These are phyloP conservation scores for Herpotrichia juniperi DNA, from an alignment of 2,329 filamentous ascomycete genomes.

Conservation along the genomic window DNA sequence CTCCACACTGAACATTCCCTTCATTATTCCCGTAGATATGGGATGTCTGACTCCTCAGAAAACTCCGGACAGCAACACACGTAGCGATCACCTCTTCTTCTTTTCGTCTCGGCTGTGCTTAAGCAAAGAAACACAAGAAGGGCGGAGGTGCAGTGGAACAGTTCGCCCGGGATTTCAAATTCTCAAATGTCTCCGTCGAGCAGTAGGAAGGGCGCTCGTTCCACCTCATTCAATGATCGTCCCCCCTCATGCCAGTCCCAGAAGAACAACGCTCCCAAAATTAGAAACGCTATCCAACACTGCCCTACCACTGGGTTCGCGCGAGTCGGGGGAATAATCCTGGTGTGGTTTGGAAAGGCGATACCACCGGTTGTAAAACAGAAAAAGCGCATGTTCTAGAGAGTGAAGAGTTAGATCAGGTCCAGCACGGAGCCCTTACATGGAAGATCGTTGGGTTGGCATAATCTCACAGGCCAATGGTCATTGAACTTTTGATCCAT, in stretches of 20 bases:
- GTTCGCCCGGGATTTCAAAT: slow-evolving; percentile 1
- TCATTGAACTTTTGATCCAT: background rate
- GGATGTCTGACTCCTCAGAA: background rate
- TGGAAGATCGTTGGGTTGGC: background rate
- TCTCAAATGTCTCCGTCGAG: background rate
- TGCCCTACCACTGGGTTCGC: background rate
- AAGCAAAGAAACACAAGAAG: background rate
- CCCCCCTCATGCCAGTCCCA: too few relatives aligned
- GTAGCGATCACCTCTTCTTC: background rate
- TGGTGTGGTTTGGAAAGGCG: slow-evolving; percentile 2
- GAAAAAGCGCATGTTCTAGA: too few relatives aligned
- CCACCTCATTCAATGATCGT: background rate
- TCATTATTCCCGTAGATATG: background rate
- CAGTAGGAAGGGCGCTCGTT: background rate
- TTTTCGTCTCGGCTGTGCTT: background rate
- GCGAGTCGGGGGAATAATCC: background rate
- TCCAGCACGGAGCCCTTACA: too few relatives aligned
- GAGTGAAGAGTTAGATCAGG: too few relatives aligned
- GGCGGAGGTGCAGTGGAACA: too few relatives aligned
- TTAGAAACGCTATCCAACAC: background rate
- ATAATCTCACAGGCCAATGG: background rate
- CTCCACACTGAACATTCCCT: slow-evolving; percentile 11
- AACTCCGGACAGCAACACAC: background rate
- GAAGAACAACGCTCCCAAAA: slow-evolving; percentile 1
- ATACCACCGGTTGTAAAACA: background rate